Base-by-base conservation (phyloP, 164 flowering plant genomes). In the Tinospora cordifolia region DNA sequence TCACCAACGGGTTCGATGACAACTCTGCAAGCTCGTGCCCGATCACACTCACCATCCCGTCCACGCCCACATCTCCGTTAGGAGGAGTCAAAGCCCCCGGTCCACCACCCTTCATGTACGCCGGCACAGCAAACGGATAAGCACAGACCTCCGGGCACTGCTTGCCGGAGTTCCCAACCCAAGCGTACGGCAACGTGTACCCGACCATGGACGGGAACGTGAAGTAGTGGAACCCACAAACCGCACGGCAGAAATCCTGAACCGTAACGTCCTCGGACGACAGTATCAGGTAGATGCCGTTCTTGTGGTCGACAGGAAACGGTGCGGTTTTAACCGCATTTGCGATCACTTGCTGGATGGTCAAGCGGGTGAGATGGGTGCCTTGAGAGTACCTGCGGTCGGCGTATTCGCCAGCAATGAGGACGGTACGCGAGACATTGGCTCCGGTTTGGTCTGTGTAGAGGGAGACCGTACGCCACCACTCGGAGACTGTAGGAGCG, bases 191-290 rank as follows among this genome's bases (percentile, higher is more conserved):
- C 12, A 91, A 69, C 3, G 97, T 91, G 84, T 85, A 83, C 7
- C 98, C 98, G 19, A 90, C 98, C 75, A 84, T 69, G 0, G 96
- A 88, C 0, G 97, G 92, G 81, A 90, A 91, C 9, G 98, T 93
- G 83, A 93, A 91, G 85, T 91, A 91, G 71, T 93, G 98, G 76
- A 91, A 91, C 39, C 98, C 98, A 71, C 98, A 93, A 2, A 88
- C 96, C 0, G 94, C 92, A 6, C 94, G 80, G 76, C 98, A 93
- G 77, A 86, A 93, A 34, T 91, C 97, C 78, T 93, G 94, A 34
- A 93, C 71, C 14, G 84, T 73, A 6, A 93, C 97, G 74, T 91
- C 97, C 2, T 76, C 76, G 6, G 94, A 72, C 1, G 96, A 87
- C 7, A 93, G 82, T 19, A 93, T 72, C 26, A 93, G 80, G 84